Evolutionary conservation across 1,284 basidiomycete species (phyloP).

Genomic region (Albatrellus sp.): DNA sequence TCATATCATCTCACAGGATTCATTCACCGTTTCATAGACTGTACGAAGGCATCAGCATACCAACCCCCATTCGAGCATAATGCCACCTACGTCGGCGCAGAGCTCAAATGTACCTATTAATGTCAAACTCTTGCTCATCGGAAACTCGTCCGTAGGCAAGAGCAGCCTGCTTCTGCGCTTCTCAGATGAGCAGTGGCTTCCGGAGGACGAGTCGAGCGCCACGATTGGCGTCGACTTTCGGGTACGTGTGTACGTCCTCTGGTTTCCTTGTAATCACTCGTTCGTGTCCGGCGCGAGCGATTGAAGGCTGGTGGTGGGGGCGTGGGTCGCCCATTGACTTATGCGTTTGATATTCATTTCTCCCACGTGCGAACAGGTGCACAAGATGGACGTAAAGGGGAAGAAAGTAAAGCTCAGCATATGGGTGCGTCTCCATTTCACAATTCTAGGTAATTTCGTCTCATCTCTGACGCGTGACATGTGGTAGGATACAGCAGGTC

Average conservation of each 20-base stretch:
- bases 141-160: constrained; percentile 88
- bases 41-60: neutral
- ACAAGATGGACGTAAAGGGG: constrained; percentile 73
- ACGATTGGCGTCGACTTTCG: constrained; percentile 87
- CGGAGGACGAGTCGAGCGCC: constrained; percentile 88
- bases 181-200: constrained; percentile 93
- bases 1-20: neutral
- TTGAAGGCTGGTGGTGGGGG: neutral
- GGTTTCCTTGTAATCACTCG: neutral
- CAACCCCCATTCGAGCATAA: neutral
- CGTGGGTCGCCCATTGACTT: neutral
- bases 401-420: constrained; percentile 74
- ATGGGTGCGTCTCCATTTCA: constrained; percentile 47
- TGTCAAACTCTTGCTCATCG: constrained; percentile 65
- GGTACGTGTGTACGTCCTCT: constrained; percentile 28
- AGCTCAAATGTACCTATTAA: constrained; percentile 29
- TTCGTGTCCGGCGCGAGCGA: constrained; percentile 13
- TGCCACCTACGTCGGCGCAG: constrained; percentile 1
- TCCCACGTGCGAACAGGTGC: constrained; percentile 33
- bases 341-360: neutral
- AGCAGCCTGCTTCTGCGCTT: constrained; percentile 86
- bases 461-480: neutral
- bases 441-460: neutral
- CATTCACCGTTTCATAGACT: neutral
- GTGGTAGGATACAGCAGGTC: constrained; percentile 77